Base-by-base conservation (phyloP, 805 yeast species). In the Metschnikowia bowlesiae region DNA sequence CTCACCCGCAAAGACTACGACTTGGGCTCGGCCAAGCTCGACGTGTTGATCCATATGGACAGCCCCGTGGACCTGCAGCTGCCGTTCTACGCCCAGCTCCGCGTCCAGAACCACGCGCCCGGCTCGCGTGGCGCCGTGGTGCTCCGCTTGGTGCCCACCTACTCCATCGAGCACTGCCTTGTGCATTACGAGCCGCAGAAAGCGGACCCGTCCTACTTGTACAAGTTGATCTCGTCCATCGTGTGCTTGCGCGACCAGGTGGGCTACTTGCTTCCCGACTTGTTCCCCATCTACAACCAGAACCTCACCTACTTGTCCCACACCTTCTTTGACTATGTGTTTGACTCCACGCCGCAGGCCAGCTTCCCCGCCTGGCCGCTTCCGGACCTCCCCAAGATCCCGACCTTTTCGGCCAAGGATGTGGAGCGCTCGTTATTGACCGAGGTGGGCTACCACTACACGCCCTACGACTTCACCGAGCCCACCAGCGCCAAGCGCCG, bases 121-220 rank as follows among this genome's bases (percentile, higher is more conserved):
- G 63, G 59, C 8, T 45, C 49, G 5, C 14, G 26, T 3, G 50
- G 56, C 4, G 78, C 86, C 0, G 85, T 89, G 8, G 69, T 88
- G 4, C 61, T 92, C 28, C 70, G 92, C 35, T 70, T 92, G 26
- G 82, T 89, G 3, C 85, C 96, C 1, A 79, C 84, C 51, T 84
- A 88, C 59, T 84, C 96, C 2, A 82, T 89, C 28, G 97, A 92
- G 59, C 98, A 92, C 63, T 83, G 89, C 54, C 82, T 53, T 61
- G 78, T 51, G 70, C 76, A 59, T 78, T 82, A 71, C 62, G 64
- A 52, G 51, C 68, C 55, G 46, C 61, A 47, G 55, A 53, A 57
- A 32, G 13, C 61, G 45, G 54, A 64, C 30, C 57, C 74, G 1
- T 58, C 62, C 26, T 80, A 80, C 56, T 70, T 89, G 40, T 84